These are phyloP conservation scores for Aureobasidium melanogenum DNA, from an alignment of 2,329 filamentous ascomycete species.

Conservation along the genomic window DNA sequence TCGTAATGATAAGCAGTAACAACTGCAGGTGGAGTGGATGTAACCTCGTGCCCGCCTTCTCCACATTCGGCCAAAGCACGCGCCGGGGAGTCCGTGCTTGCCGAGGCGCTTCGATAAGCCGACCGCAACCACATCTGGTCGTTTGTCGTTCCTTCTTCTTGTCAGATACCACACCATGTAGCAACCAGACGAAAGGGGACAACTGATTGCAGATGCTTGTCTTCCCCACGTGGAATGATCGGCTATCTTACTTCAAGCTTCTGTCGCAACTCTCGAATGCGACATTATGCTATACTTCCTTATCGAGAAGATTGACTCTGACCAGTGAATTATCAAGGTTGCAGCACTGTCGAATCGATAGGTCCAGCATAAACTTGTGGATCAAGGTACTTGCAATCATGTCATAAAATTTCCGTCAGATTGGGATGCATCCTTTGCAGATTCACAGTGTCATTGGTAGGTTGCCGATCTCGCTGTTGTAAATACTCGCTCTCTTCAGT, in stretches of 20 bases:
- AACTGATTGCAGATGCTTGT: not conserved
- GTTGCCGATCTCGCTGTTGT: not conserved
- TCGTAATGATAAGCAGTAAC: conserved; percentile 10
- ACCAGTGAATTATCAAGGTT: not conserved
- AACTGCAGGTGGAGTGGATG: not conserved
- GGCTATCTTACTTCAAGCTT: conserved; percentile 1
- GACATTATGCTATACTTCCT: not conserved
- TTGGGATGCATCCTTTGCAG: not conserved
- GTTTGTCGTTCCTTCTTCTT: not conserved
- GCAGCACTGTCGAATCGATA: not conserved
- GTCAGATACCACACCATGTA: not conserved
- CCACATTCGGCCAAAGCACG: not conserved
- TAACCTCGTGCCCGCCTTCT: conserved; percentile 2
- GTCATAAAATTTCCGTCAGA: not conserved
- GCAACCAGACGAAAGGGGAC: not conserved
- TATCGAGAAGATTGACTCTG: not conserved
- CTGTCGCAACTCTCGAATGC: not conserved
- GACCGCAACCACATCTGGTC: not conserved
- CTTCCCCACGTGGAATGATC: not conserved
- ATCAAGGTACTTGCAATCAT: not conserved
- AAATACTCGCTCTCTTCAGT: not conserved
- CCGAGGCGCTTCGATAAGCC: not conserved
- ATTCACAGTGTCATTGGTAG: not conserved
- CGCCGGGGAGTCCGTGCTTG: not conserved
- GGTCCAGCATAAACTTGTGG: not conserved